Conservation (phyloP, 768 basidiomycete genomes). For the Strobilomyces echinocephalus region DNA sequence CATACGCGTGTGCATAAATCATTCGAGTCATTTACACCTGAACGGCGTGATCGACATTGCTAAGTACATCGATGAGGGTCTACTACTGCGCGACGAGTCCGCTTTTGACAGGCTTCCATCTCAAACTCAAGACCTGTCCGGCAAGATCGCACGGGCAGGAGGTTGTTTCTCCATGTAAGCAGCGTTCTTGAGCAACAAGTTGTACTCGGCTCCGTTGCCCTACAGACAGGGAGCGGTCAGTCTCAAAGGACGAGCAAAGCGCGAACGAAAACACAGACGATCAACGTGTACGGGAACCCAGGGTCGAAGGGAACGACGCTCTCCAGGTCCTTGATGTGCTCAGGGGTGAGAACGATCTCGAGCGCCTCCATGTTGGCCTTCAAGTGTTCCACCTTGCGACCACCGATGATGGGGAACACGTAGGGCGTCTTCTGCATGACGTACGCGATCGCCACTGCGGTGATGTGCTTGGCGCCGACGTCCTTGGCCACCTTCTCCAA, state of each 20-base stretch:
- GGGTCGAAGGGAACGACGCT: constrained; percentile 32
- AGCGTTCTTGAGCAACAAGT: constrained; percentile 2
- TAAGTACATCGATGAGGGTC: no score
- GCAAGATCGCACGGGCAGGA: background rate
- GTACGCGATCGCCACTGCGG: constrained; percentile 40
- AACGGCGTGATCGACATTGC: no score
- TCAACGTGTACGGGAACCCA: constrained; percentile 36
- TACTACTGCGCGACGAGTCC: background rate
- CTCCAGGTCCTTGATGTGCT: constrained; percentile 39
- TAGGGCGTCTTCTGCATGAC: constrained; percentile 44
- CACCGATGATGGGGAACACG: constrained; percentile 41
- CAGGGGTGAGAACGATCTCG: constrained; percentile 34
- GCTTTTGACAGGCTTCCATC: background rate
- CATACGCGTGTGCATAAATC: no score
- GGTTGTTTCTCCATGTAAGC: constrained; percentile 23
- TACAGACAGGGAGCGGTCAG: constrained; percentile 5
- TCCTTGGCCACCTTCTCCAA: constrained; percentile 39
- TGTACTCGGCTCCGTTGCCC: constrained; percentile 26
- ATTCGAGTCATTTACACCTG: no score
- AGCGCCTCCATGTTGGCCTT: constrained; percentile 40
- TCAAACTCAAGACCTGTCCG: constrained; percentile 4
- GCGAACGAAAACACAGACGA: constrained; percentile 25
- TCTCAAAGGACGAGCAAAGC: background rate
- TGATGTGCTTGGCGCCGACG: constrained; percentile 34
- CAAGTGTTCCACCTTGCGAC: constrained; percentile 42